Conservation (phyloP, 495 filamentous ascomycete genomes). For the Pseudevernia furfuracea region DNA sequence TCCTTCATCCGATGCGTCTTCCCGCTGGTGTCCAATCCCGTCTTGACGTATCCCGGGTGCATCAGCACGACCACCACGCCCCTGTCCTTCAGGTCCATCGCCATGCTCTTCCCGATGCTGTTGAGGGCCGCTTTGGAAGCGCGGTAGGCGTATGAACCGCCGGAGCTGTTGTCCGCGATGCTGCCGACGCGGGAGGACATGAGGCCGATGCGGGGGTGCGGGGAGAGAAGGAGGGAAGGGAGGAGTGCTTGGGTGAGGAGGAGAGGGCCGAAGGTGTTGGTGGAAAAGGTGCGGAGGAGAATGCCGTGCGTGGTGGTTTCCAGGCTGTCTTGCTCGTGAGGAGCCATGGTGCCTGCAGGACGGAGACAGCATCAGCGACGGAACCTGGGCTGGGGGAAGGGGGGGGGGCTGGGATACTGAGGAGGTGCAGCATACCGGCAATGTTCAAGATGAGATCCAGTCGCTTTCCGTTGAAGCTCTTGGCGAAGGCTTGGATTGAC, state of each 20-base stretch:
- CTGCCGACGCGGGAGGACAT: slow-evolving; percentile 37
- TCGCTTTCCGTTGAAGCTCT: neutral
- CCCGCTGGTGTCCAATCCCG: slow-evolving; percentile 19
- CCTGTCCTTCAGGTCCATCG: slow-evolving; percentile 33
- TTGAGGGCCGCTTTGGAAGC: slow-evolving; percentile 48
- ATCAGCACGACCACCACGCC: slow-evolving; percentile 31
- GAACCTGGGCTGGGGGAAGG: too few relatives aligned
- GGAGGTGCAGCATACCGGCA: neutral
- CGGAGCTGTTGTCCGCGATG: slow-evolving; percentile 40
- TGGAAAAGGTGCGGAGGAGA: slow-evolving; percentile 26
- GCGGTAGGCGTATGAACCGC: slow-evolving; percentile 57
- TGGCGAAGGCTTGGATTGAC: slow-evolving; percentile 8
- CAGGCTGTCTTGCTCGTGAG: slow-evolving; percentile 24
- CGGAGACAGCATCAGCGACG: neutral
- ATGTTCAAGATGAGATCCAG: slow-evolving; percentile 5
- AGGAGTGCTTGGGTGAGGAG: slow-evolving; percentile 35
- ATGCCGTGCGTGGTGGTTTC: slow-evolving; percentile 15
- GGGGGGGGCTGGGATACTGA: too few relatives aligned
- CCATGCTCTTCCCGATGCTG: slow-evolving; percentile 34
- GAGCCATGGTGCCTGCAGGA: slow-evolving; percentile 28
- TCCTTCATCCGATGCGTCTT: slow-evolving; percentile 21
- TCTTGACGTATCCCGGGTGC: slow-evolving; percentile 36
- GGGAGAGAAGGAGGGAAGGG: slow-evolving; percentile 28
- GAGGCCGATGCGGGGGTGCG: slow-evolving; percentile 25
- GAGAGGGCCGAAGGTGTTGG: slow-evolving; percentile 34